Base-by-base conservation (phyloP, 208 protist species). In the Jaenimonas drosophilae region DNA sequence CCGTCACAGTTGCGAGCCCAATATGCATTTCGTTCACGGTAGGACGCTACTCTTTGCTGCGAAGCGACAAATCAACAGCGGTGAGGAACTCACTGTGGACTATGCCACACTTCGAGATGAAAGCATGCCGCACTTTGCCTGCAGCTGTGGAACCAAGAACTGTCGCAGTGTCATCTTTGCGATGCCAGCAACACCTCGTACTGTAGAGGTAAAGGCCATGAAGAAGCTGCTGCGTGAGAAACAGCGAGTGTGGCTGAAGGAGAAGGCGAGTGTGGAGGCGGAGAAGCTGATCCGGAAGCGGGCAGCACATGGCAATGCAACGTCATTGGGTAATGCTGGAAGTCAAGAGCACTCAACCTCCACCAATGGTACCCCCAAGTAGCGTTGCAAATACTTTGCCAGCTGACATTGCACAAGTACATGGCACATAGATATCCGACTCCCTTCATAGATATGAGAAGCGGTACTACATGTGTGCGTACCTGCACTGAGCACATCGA, bases 1-100 rank as follows among this genome's bases (percentile, higher is more conserved):
- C 46, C 82, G 82, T 20, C 86, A 94, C 74, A 87, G 75, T n/a
- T 94, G 86, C 58, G 79, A 89, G 43, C 86, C 86, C 9, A 94
- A 94, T 61, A 85, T 87, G 72, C 50, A 67, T 4, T 88, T 93
- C 33, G 68, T 88, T 51, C 76, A 89, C 46, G 78, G 78, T 29
- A 57, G 71, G 36, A 87, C 80, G n/a, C 63, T 93, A 11, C 59
- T 77, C 36, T 83, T 83, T 36, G 77, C 70, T 1, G 54, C 85
- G 2, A 83, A 82, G 49, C 76, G 85, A 14, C 71, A 61, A 27
- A 90, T 93, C 50, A 88, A 64, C 63, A 63, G 62, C 4, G 85
- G 85, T 7, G 79, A 93, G 72, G 80, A 90, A 56, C 59, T 93
- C 17, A 86, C 85, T n/a, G 68, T 90, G 1, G 85, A 93, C 60